Percentiles rank a stretch among this genome's conserved stretches.
Conservation (phyloP, 176 grass and related monocot species). For the Musa beccarii region DNA sequence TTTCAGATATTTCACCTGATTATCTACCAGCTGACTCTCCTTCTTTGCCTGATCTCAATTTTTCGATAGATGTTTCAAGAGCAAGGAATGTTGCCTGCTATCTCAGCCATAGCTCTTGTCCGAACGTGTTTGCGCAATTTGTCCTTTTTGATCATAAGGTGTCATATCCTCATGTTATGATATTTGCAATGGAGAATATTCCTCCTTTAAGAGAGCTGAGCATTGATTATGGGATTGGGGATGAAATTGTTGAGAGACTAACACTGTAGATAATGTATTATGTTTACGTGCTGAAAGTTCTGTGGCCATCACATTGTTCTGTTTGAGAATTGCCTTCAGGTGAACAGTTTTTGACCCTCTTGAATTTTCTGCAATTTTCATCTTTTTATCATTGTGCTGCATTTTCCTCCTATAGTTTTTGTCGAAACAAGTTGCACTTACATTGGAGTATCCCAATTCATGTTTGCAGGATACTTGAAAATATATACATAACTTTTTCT, state of each 20-base stretch:
- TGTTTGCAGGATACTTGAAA: background rate
- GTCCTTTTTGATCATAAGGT: constrained; percentile 44
- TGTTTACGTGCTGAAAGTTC: background rate
- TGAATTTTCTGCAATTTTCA: background rate
- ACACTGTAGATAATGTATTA: background rate
- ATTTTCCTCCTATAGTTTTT: background rate
- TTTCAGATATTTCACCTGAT: constrained; percentile 28
- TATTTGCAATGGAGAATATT: constrained; percentile 85
- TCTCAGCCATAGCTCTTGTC: constrained; percentile 54
- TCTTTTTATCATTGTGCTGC: background rate
- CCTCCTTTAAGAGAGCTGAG: constrained; percentile 76
- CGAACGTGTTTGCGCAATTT: constrained; percentile 67
- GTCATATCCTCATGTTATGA: constrained; percentile 60
- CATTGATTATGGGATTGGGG: constrained; percentile 66
- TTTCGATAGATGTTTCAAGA: constrained; percentile 53
- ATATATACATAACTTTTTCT: no score
- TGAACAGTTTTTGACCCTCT: background rate
- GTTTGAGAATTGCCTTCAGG: background rate
- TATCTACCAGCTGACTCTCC: constrained; percentile 10
- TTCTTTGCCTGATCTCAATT: constrained; percentile 15
- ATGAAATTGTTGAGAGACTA: constrained; percentile 2
- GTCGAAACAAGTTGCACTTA: background rate
- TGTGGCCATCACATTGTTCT: background rate
- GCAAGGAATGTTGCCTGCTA: constrained; percentile 69
- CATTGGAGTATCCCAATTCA: background rate